phyloP scores from a whole-genome alignment of 257 asterid genomes.

The Forsythia suspensa region DNA sequence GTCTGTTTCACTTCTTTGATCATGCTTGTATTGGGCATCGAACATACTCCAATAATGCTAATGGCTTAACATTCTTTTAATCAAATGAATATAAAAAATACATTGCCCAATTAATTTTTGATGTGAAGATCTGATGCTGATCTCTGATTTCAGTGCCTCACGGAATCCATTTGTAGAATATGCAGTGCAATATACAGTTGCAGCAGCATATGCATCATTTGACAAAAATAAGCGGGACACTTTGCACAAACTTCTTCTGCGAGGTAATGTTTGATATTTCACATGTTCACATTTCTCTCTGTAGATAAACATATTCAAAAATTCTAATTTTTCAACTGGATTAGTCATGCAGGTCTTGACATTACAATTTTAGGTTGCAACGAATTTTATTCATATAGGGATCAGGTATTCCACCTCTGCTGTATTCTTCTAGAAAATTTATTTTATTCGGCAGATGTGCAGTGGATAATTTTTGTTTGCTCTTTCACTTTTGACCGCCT shows the following conservation, averaged over 20 bases:
- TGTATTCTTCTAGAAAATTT: constrained; percentile 11
- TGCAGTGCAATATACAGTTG: constrained; percentile 82
- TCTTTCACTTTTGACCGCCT: neutral
- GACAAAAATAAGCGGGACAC: constrained; percentile 58
- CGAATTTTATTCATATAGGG: constrained; percentile 90
- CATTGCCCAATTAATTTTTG: constrained; percentile 1
- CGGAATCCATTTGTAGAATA: constrained; percentile 92
- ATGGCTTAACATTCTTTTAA: constrained; percentile 8
- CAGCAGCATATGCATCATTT: constrained; percentile 73
- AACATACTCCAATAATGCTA: neutral
- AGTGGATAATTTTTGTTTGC: neutral
- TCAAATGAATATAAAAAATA: constrained; percentile 10
- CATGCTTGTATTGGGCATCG: constrained; percentile 14
- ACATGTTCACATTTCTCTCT: constrained; percentile 22
- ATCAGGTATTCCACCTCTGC: constrained; percentile 58
- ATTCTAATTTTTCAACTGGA: constrained; percentile 35
- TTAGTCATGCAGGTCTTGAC: constrained; percentile 82
- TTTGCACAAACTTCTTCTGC: constrained; percentile 69
- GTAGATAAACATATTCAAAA: constrained; percentile 12
- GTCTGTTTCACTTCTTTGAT: neutral
- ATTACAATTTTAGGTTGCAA: constrained; percentile 90
- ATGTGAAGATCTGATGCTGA: constrained; percentile 13
- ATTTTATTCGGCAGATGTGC: constrained; percentile 4
- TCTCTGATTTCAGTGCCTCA: constrained; percentile 63
- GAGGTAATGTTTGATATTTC: constrained; percentile 51